These are phyloP conservation scores for Isoetes taiwanensis DNA, from an alignment of 75 land plant species.

Conservation along the genomic window DNA sequence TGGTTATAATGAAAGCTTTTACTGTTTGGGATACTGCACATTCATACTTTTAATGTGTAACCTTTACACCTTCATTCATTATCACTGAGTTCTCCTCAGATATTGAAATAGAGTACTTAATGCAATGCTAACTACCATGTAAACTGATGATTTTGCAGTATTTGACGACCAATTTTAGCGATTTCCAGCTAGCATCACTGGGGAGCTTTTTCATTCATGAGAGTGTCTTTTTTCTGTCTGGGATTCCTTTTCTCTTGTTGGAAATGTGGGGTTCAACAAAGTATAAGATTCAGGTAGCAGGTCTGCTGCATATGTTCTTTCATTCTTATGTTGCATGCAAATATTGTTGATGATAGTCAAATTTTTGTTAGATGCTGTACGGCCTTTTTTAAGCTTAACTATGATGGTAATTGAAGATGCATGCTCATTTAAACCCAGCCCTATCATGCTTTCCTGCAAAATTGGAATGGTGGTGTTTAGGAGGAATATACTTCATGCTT, in stretches of 20 bases:
- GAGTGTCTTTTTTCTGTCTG: conserved; percentile 88
- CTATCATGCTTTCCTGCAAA: neutral
- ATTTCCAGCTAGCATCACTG: conserved; percentile 88
- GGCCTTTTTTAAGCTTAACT: neutral
- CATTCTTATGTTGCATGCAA: too few species aligned
- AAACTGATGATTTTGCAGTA: conserved; percentile 70
- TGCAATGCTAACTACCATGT: too few species aligned
- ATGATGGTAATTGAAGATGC: neutral
- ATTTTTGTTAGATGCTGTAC: neutral
- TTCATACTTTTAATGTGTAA: too few species aligned
- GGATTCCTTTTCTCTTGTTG: conserved; percentile 72
- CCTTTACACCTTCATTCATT: too few species aligned
- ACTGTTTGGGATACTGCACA: too few species aligned
- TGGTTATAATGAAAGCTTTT: too few species aligned
- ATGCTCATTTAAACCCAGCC: neutral
- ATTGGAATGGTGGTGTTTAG: neutral
- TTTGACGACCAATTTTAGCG: conserved; percentile 75
- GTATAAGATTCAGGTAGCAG: conserved; percentile 92
- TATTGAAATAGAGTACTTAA: too few species aligned
- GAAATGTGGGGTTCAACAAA: conserved; percentile 81
- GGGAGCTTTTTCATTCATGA: conserved; percentile 94
- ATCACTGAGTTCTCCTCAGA: too few species aligned
- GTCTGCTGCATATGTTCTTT: neutral
- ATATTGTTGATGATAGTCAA: too few species aligned
- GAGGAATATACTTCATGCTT: neutral